Evolutionary conservation across 2,329 filamentous ascomycete genomes (phyloP).

Genomic region (Aspergillus sp.): DNA sequence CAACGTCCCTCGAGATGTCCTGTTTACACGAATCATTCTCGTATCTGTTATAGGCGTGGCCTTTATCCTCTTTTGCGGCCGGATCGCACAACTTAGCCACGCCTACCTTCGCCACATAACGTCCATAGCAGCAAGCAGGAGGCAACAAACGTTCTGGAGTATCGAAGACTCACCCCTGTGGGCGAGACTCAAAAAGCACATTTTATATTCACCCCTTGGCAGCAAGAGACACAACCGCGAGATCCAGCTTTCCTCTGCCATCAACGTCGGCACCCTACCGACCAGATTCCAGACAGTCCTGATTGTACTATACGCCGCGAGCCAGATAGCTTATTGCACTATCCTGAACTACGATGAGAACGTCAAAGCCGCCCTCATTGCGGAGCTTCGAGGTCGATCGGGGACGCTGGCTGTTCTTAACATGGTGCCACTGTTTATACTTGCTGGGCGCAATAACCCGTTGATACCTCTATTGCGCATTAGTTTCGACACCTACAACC

Average conservation of each 20-base stretch:
- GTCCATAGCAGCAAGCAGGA: constrained; percentile 35
- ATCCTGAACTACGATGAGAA: constrained; percentile 45
- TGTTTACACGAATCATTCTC: constrained; percentile 43
- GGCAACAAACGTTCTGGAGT: constrained; percentile 48
- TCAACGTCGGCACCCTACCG: constrained; percentile 75
- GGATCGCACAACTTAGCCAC: constrained; percentile 45
- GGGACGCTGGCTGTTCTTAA: constrained; percentile 84
- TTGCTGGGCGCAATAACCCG: constrained; percentile 91
- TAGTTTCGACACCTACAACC: constrained; percentile 96
- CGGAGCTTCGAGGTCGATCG: constrained; percentile 80
- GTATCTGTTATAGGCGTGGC: constrained; percentile 34
- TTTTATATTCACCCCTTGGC: constrained; percentile 65
- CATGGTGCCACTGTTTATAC: constrained; percentile 85
- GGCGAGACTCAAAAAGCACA: constrained; percentile 47
- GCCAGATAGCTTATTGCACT: constrained; percentile 73
- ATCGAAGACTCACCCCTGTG: constrained; percentile 42
- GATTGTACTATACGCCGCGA: constrained; percentile 65
- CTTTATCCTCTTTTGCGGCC: constrained; percentile 40
- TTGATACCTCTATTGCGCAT: constrained; percentile 78
- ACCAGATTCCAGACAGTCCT: constrained; percentile 75
- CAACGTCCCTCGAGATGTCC: constrained; percentile 39
- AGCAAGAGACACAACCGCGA: constrained; percentile 75
- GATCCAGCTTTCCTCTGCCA: constrained; percentile 65
- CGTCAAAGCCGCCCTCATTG: constrained; percentile 60
- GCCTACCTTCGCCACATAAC: constrained; percentile 46